Evolutionary conservation across 352 stramenopile genomes (phyloP).

Genomic region (Phytophthora multivora): DNA sequence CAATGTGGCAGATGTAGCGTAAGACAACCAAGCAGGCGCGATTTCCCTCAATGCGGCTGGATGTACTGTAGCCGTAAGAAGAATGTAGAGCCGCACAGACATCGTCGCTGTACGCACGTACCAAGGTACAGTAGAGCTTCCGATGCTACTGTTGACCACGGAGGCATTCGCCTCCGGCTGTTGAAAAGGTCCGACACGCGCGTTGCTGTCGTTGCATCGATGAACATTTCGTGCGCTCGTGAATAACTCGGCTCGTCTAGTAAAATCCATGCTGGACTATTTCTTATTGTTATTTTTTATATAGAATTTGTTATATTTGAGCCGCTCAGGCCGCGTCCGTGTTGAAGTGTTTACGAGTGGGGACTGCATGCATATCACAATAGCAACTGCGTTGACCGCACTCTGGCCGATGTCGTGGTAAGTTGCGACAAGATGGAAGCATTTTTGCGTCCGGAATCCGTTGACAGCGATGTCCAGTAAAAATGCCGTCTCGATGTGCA

Average conservation of each 20-base stretch:
- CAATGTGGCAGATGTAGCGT: too few relatives aligned
- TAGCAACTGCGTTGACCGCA: neutral
- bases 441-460: conserved; percentile 6
- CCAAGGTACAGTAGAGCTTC: neutral
- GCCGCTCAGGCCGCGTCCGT: neutral
- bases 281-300: neutral
- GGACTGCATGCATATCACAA: conserved; percentile 3
- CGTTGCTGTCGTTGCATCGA: conserved; percentile 3
- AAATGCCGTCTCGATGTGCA: conserved; percentile 12
- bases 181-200: conserved; percentile 22
- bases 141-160: conserved; percentile 2
- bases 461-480: conserved; percentile 8
- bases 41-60: too few relatives aligned
- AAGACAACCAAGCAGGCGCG: too few relatives aligned
- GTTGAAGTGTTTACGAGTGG: neutral
- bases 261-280: neutral
- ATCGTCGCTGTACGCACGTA: too few relatives aligned
- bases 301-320: neutral
- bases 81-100: too few relatives aligned
- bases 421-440: conserved; percentile 8
- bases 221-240: conserved; percentile 9
- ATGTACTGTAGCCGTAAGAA: too few relatives aligned
- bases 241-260: neutral
- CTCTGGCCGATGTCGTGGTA: neutral
- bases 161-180: conserved; percentile 1